Percentiles rank a stretch among this genome's conserved stretches.
These are phyloP conservation scores for Tetrahymena borealis DNA, from an alignment of 73 alveolate species.

Conservation along the genomic window DNA sequence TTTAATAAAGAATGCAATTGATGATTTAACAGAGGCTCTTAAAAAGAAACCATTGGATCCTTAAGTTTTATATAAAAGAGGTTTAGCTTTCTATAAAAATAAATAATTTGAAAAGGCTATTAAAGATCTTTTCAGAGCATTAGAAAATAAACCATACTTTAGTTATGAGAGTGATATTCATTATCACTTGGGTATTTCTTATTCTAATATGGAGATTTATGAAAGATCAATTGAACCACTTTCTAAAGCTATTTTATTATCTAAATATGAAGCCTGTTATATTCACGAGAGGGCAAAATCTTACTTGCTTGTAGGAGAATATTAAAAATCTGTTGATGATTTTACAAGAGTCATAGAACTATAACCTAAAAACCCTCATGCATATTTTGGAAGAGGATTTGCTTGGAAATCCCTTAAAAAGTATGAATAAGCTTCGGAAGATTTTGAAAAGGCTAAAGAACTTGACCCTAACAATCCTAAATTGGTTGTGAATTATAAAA, in stretches of 20 bases:
- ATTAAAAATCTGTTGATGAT: slow-evolving; percentile 68
- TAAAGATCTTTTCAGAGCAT: slow-evolving; percentile 55
- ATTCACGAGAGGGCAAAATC: slow-evolving; percentile 91
- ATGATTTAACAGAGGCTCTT: slow-evolving; percentile 64
- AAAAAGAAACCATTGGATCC: slow-evolving; percentile 66
- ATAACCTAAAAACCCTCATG: slow-evolving; percentile 86
- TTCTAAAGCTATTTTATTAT: slow-evolving; percentile 45
- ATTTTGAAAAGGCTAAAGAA: slow-evolving; percentile 74
- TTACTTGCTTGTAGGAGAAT: slow-evolving; percentile 67
- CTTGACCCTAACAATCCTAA: slow-evolving; percentile 72
- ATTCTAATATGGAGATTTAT: slow-evolving; percentile 66
- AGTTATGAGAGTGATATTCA: slow-evolving; percentile 82
- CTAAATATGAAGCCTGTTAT: slow-evolving; percentile 55
- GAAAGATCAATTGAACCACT: slow-evolving; percentile 78
- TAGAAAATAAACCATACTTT: slow-evolving; percentile 59
- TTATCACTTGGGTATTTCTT: slow-evolving; percentile 87
- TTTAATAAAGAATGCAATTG: slow-evolving; percentile 41
- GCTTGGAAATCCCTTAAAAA: slow-evolving; percentile 64
- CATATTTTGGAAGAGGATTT: slow-evolving; percentile 86
- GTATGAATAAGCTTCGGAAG: slow-evolving; percentile 80
- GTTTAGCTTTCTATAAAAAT: slow-evolving; percentile 66
- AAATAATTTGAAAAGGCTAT: slow-evolving; percentile 64
- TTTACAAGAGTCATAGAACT: slow-evolving; percentile 64
- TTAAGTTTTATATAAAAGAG: slow-evolving; percentile 67
- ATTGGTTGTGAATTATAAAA: slow-evolving; percentile 69